Evolutionary conservation across 148 eudicot genomes (phyloP).

Genomic region (Cornus suecica): DNA sequence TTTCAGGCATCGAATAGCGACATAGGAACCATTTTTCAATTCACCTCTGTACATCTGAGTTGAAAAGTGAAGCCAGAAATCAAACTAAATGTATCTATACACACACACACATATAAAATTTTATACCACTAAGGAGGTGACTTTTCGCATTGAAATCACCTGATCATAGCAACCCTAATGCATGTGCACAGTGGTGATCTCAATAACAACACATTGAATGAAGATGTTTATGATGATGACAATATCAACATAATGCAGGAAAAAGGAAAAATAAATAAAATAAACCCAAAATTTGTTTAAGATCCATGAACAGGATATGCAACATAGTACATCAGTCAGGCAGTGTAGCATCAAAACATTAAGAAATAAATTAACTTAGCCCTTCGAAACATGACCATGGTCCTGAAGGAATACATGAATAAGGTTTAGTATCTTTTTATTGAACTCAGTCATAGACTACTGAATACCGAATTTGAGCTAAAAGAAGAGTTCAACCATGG

Average conservation of each 20-base stretch:
- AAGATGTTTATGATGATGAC: not conserved
- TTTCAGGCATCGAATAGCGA: constrained; percentile 78
- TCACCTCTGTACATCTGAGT: constrained; percentile 80
- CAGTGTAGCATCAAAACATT: too few relatives aligned
- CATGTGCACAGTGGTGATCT: not conserved
- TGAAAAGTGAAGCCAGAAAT: not conserved
- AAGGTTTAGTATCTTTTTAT: too few relatives aligned
- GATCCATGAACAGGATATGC: not conserved
- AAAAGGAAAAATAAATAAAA: not conserved
- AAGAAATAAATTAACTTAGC: not conserved
- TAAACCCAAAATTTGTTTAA: not conserved
- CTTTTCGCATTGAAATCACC: not conserved
- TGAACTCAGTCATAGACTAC: not conserved
- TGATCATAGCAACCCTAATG: not conserved
- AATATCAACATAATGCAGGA: not conserved
- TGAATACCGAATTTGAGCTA: not conserved
- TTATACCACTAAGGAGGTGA: not conserved
- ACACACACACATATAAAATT: not conserved
- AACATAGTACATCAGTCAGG: too few relatives aligned
- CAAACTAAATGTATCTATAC: not conserved
- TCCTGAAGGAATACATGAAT: not conserved
- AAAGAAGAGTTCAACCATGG: not conserved
- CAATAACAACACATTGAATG: not conserved
- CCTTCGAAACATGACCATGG: not conserved
- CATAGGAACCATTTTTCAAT: constrained; percentile 61